Percentiles rank a stretch among this genome's conserved stretches.
Evolutionary conservation across 805 yeast species (phyloP).

Genomic region (Komagataella pseudopastoris): DNA sequence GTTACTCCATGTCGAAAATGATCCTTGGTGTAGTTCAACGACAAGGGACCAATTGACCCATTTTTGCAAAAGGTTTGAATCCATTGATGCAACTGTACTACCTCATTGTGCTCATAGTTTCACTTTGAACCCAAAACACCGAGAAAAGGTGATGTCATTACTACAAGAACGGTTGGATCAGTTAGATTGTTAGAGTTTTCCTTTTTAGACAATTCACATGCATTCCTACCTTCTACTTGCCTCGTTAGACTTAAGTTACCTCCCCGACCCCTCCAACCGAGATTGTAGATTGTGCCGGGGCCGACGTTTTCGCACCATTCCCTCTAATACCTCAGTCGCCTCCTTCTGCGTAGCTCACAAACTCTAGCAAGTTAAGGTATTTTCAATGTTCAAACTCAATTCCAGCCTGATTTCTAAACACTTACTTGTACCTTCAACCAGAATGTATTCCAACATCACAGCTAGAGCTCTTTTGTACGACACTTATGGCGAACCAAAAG

Average conservation of each 20-base stretch:
- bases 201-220: not conserved
- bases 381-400: not conserved
- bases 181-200: not conserved
- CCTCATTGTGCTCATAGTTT: not conserved
- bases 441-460: constrained; percentile 14
- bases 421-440: constrained; percentile 4
- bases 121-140: not conserved
- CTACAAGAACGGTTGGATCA: not conserved
- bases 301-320: not conserved
- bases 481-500: constrained; percentile 53
- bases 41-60: not conserved
- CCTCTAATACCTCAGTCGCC: not conserved
- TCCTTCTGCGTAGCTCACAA: not conserved
- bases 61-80: not conserved
- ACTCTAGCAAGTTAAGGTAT: not conserved
- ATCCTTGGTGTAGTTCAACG: not conserved
- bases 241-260: not conserved
- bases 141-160: not conserved
- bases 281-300: not conserved
- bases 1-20: not conserved
- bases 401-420: not conserved
- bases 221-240: not conserved
- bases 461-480: constrained; percentile 58
- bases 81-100: no score
- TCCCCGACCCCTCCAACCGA: not conserved